These are phyloP conservation scores for Coniella lustricola DNA, from an alignment of 2,329 filamentous ascomycete species.

Conservation along the genomic window DNA sequence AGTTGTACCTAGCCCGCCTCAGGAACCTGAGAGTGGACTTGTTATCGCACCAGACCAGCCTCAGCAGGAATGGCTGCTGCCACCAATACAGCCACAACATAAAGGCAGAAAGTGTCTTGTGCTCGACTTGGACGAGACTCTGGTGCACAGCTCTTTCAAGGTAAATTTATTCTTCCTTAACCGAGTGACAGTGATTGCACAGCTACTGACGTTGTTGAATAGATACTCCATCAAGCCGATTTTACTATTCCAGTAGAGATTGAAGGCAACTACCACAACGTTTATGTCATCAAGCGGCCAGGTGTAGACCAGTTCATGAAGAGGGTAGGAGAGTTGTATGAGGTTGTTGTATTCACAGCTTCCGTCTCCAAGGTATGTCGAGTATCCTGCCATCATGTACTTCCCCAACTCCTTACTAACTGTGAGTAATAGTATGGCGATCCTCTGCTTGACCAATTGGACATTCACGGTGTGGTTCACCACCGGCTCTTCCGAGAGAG, in stretches of 20 bases:
- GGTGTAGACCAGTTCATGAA: constrained; percentile 99
- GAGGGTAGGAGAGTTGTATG: constrained; percentile 91
- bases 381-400: background rate
- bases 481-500: constrained; percentile 95
- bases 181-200: background rate
- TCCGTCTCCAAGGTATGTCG: constrained; percentile 85
- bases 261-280: constrained; percentile 97
- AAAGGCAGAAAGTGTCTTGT: constrained; percentile 90
- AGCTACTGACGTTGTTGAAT: constrained; percentile 4
- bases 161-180: constrained; percentile 38
- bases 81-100: constrained; percentile 72
- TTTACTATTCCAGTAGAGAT: constrained; percentile 99
- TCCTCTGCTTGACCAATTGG: constrained; percentile 88
- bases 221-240: constrained; percentile 97
- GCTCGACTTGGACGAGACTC: constrained; percentile 88
- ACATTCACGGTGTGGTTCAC: constrained; percentile 95
- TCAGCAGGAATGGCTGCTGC: constrained; percentile 65
- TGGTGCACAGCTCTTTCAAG: constrained; percentile 99
- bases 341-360: constrained; percentile 97
- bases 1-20: constrained; percentile 25
- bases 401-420: constrained; percentile 10
- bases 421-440: constrained; percentile 69
- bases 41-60: constrained; percentile 39
- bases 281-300: constrained; percentile 98
- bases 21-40: constrained; percentile 34